Evolutionary conservation across 192 early-diverging fungal species (phyloP).

Genomic region (Phycomyces nitens): DNA sequence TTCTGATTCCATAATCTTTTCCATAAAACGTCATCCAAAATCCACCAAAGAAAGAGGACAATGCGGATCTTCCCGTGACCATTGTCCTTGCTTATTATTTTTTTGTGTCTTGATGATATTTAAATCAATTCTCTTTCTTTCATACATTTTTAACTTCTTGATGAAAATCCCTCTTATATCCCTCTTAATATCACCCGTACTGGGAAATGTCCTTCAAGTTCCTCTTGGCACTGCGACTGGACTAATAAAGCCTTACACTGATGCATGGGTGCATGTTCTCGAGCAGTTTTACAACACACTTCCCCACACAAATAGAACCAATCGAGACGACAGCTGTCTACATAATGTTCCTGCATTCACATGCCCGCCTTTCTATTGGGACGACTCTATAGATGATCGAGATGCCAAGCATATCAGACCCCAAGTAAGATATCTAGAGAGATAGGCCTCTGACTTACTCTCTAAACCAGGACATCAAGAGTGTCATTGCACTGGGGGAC

Average conservation of each 20-base stretch:
- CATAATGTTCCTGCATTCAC: slow-evolving; percentile 36
- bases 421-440: slow-evolving; percentile 26
- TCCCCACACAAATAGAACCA: slow-evolving; percentile 30
- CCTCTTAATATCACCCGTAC: background rate
- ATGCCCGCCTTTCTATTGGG: slow-evolving; percentile 35
- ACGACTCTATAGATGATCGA: slow-evolving; percentile 31
- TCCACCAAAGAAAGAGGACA: too few relatives aligned
- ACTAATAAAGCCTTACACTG: slow-evolving; percentile 32
- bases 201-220: background rate
- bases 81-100: too few relatives aligned
- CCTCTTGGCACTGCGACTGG: background rate
- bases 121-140: too few relatives aligned
- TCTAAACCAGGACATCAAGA: slow-evolving; percentile 42
- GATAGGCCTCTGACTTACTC: background rate
- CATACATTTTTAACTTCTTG: too few relatives aligned
- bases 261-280: slow-evolving; percentile 41
- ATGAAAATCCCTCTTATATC: too few relatives aligned
- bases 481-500: slow-evolving; percentile 48
- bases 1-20: background rate
- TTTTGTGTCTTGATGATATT: too few relatives aligned
- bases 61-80: too few relatives aligned
- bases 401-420: slow-evolving; percentile 47
- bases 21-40: too few relatives aligned
- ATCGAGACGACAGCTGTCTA: slow-evolving; percentile 20
- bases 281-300: slow-evolving; percentile 42